Base-by-base conservation (phyloP, 1,139 yeast genomes). In the Geotrichum europaeum region DNA sequence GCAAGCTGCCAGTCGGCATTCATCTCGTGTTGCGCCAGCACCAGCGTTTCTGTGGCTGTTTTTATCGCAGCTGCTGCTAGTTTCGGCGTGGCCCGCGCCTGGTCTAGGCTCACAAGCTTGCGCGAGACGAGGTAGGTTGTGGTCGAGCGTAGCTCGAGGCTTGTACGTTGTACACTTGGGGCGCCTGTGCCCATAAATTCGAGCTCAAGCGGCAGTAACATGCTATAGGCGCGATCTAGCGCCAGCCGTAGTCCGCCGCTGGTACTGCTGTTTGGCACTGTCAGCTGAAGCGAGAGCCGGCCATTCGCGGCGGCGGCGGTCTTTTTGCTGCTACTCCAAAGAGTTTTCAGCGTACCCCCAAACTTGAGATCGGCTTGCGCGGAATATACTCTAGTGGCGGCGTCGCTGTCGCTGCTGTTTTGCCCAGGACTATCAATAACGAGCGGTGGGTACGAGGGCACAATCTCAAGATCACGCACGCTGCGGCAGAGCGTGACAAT, bases 381-480 rank as follows among this genome's bases (percentile, higher is more conserved):
- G 22, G 47, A 15, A 5, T 40, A n/a, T 1, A 40, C 47, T 2
- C 20, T n/a, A 5, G 18, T 40, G 20, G 20, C 20, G 1, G 20
- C 20, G 20, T 40, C 20, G 10, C 47, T 36, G n/a, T 36, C 43
- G 43, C 18, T 24, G 25, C 25, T 18, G 9, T 22, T 40, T 2
- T 40, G 47, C 20, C 20, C 20, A 18, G 20, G 47, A 4, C 22
- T n/a, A 18, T n/a, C 47, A n/a, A n/a, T 10, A n/a, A 6, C 47
- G 9, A 40, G 47, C 22, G 47, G 47, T 18, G 47, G 47, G 51
- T 57, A 57, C 20, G 60, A 57, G 20, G 60, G 57, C 22, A 51
- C 20, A 18, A 57, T n/a, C 15, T 34, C 32, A 13, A 57, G 30
- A 18, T 50, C 53, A 7, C 36, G 32, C n/a, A 50, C 24, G 9